Percentiles rank a stretch among this genome's conserved stretches.
Evolutionary conservation across 192 early-diverging fungal species (phyloP).

Genomic region (Phycomyces blakesleeanus): DNA sequence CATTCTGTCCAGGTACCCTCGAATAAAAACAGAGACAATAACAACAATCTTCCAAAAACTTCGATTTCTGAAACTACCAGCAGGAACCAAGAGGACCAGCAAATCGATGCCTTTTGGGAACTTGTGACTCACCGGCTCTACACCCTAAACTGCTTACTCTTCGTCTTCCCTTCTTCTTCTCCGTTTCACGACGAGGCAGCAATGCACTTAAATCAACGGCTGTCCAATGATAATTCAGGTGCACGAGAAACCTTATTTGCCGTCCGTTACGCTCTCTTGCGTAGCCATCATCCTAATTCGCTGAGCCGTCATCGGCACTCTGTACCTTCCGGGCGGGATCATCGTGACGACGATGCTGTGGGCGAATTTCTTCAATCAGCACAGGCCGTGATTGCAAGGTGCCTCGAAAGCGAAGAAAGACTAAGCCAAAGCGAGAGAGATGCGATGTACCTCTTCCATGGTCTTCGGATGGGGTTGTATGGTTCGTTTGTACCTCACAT

Average conservation of each 20-base stretch:
- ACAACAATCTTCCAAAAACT: no score
- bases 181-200: not conserved
- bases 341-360: no score
- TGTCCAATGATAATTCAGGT: not conserved
- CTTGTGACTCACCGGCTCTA: constrained; percentile 26
- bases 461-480: constrained; percentile 25
- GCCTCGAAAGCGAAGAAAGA: constrained; percentile 36
- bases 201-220: not conserved
- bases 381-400: constrained; percentile 15
- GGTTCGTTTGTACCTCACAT: constrained; percentile 12
- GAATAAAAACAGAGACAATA: no score
- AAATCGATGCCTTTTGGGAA: constrained; percentile 21
- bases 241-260: constrained; percentile 25
- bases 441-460: constrained; percentile 41
- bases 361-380: constrained; percentile 3
- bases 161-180: constrained; percentile 16
- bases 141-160: constrained; percentile 28
- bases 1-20: no score
- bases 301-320: not conserved
- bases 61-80: not conserved
- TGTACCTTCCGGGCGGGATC: not conserved
- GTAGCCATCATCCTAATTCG: not conserved
- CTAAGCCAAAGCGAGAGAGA: constrained; percentile 29
- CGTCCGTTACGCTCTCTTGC: constrained; percentile 10
- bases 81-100: not conserved